Base-by-base conservation (phyloP, 352 stramenopile species). In the Nothophytophthora sp. region DNA sequence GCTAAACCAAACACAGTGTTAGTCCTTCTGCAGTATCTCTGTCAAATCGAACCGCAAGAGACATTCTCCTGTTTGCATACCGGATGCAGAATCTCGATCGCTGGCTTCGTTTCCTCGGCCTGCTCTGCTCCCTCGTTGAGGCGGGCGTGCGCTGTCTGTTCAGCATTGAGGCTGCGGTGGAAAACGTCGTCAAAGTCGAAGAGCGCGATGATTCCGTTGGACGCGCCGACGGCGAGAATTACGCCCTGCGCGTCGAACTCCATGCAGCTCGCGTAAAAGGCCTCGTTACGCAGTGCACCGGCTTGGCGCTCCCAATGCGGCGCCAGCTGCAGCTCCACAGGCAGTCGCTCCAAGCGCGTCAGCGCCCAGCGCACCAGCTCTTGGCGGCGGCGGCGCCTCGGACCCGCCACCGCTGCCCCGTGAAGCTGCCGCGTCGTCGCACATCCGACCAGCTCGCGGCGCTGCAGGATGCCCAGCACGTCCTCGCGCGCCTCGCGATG, bases 101-200 rank as follows among this genome's bases (percentile, higher is more conserved):
- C 33, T 12, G 34, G 19, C 22, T 36, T 47, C 2, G 15, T 22
- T 16, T 37, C 28, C 11, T 53, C 7, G 15, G 53, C 41, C 46
- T 27, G 20, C 28, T 48, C 1, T n/a, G n/a, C n/a, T n/a, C n/a
- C n/a, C n/a, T n/a, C n/a, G n/a, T n/a, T n/a, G n/a, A n/a, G n/a
- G n/a, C n/a, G n/a, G n/a, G n/a, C n/a, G n/a, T n/a, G n/a, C n/a
- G n/a, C n/a, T n/a, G n/a, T n/a, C n/a, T n/a, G n/a, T n/a, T n/a
- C n/a, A n/a, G n/a, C n/a, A n/a, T 87, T 88, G 18, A 90, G 60
- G 36, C 54, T 81, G 30, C 61, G 72, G 42, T 88, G 64, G 23
- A 83, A 88, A 25, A 87, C 62, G 38, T 89, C 81, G 55, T 93
- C 82, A 50, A 88, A 93, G 57, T 93, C 82, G 54, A 81, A 93